Conservation (phyloP, 2,329 filamentous ascomycete genomes). For the Bipolaris oryzae region DNA sequence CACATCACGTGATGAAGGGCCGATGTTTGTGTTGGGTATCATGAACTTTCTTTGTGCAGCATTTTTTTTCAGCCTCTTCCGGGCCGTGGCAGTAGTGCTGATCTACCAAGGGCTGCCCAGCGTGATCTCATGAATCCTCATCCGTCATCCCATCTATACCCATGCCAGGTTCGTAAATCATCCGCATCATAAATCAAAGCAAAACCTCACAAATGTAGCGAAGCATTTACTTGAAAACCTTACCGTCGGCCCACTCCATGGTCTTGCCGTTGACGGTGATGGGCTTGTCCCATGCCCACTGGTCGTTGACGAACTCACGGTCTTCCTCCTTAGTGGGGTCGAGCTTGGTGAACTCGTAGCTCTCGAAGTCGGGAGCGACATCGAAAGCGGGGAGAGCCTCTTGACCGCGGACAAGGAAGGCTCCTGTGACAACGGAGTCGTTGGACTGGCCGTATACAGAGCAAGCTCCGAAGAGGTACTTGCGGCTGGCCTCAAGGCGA, state of each 20-base stretch:
- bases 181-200: conserved; percentile 41
- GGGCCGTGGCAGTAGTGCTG: conserved; percentile 32
- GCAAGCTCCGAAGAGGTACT: conserved; percentile 92
- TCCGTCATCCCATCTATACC: conserved; percentile 34
- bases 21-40: conserved; percentile 24
- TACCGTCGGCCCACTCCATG: conserved; percentile 86
- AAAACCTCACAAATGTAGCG: conserved; percentile 16
- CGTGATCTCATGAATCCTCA: conserved; percentile 34
- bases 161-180: conserved; percentile 45
- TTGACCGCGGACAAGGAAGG: conserved; percentile 92
- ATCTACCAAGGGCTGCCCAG: conserved; percentile 33
- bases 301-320: conserved; percentile 80
- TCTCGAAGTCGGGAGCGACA: conserved; percentile 96
- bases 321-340: conserved; percentile 86
- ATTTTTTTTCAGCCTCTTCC: conserved; percentile 38
- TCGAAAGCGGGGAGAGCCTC: conserved; percentile 87
- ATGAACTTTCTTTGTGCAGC: conserved; percentile 34
- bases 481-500: conserved; percentile 95
- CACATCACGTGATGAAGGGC: conserved; percentile 3
- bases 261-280: conserved; percentile 82
- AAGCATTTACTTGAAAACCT: conserved; percentile 93
- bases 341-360: conserved; percentile 95
- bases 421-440: conserved; percentile 89
- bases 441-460: conserved; percentile 90
- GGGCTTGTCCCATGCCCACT: conserved; percentile 93